Base-by-base conservation (phyloP, 2,329 filamentous ascomycete genomes). In the Exophiala spinifera region DNA sequence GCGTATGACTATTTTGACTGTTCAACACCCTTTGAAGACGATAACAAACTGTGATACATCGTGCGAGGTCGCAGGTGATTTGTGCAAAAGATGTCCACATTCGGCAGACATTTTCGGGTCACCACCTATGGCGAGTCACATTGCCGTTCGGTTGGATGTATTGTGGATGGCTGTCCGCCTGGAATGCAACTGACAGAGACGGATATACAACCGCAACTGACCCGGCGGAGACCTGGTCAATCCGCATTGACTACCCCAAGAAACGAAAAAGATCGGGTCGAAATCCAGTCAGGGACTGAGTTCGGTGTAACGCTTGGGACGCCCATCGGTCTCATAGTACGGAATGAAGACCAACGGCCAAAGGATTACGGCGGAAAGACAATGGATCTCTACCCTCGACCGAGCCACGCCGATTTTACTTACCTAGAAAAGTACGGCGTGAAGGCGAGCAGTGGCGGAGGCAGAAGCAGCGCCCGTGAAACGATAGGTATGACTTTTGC, bases 371-470 rank as follows among this genome's bases (percentile, higher is more conserved):
- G 88, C 53, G 83, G 84, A 74, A 56, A 53, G 13, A 96, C 91
- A 25, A 96, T 96, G 83, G 89, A 97, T 73, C 76, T 85, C 59
- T 97, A 87, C 79, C 94, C 94, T 3, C 83, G 94, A 48, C 94
- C 92, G 33, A 90, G 85, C 69, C 94, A 97, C 74, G 92, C 94
- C 56, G 92, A 97, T 74, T 96, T 88, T 83, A 97, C 94, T 57
- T 97, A 97, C 75, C 80, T 96, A 57, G 89, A 96, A 72, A 97
- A 97, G 76, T 99, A 99, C 72, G 92, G 92, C 53, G 85, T 95
- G 64, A 95, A 95, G 78, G 91, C 94, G 34, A 89, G 84, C 70
- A 91, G 86, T 58, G 92, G 94, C 55, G 92, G 94, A 64, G 92
- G 94, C 50, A 82, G 94, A 59, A 91, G 87, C 70, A 91, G 87